Base-by-base conservation (phyloP, 2,329 filamentous ascomycete genomes). In the Alternaria consortialis region DNA sequence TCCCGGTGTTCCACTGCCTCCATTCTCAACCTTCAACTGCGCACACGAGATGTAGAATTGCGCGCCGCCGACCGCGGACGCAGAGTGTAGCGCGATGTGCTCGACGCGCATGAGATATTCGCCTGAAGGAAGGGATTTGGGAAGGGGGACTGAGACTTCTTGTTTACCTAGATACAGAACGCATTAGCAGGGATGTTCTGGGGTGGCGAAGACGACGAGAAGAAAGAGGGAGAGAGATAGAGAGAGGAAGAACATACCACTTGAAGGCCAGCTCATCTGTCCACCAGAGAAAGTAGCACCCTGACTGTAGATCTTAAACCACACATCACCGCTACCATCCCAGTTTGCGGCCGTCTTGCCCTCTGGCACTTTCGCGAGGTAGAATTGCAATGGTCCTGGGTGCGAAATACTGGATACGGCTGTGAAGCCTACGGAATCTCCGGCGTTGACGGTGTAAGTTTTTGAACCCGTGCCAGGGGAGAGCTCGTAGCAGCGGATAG, bases 21-120 rank as follows among this genome's bases (percentile, higher is more conserved):
- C 72, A 12, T 76, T 76, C 17, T 71, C 70, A 53, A 84, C 77
- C 64, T 79, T 78, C 56, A 84, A 56, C 72, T 84, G 82, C 0
- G 78, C 80, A 67, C 82, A 84, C 3, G 75, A 75, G 36, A 82
- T 77, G 68, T 83, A 84, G 68, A 83, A 82, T 34, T 66, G 78
- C 6, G 78, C 78, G 15, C 78, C 78, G 1, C 71, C 71, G 7
- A 59, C 53, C 2, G 62, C 63, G 5, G 69, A 61, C 0, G 79
- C 80, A 51, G 76, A 74, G 64, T 83, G 82, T 36, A 84, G 70
- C 2, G 75, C 82, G 56, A 84, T 81, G 53, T 84, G 82, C 69
- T 84, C 82, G 39, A 80, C 75, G 8, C 82, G 74, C 20, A 84
- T 68, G 13, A 84, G 70, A 66, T 84, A 84, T 63, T 84, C 75